Percentiles rank a stretch among this genome's conserved stretches.
Evolutionary conservation across 179 eudicot genomes (phyloP).

Genomic region (Dionaea muscipula): DNA sequence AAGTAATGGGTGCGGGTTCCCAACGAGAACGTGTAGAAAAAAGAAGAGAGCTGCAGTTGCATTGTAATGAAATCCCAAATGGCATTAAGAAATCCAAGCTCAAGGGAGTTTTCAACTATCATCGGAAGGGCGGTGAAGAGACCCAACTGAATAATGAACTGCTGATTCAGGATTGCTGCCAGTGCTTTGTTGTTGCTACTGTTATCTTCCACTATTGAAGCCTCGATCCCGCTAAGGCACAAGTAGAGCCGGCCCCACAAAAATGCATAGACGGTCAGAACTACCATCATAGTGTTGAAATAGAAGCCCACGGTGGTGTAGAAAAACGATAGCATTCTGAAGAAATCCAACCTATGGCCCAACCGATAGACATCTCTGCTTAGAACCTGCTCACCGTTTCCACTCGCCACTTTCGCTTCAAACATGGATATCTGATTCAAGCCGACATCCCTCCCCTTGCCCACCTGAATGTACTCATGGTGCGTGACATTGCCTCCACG

Average conservation of each 20-base stretch:
- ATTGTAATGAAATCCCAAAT: constrained; percentile 84
- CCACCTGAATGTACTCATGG: constrained; percentile 90
- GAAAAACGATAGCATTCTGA: constrained; percentile 79
- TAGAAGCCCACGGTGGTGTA: constrained; percentile 86
- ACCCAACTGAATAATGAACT: constrained; percentile 74
- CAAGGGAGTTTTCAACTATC: constrained; percentile 74
- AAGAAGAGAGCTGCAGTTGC: constrained; percentile 80
- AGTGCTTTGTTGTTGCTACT: constrained; percentile 57
- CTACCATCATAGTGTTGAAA: constrained; percentile 73
- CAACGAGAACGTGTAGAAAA: constrained; percentile 80
- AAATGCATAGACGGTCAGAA: constrained; percentile 73
- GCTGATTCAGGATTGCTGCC: constrained; percentile 70
- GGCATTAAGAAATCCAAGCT: constrained; percentile 69
- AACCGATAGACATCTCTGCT: constrained; percentile 84
- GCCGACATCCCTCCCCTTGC: constrained; percentile 95
- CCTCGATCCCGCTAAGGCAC: constrained; percentile 70
- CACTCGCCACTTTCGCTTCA: constrained; percentile 92
- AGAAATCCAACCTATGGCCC: constrained; percentile 86
- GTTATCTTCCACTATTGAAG: constrained; percentile 22
- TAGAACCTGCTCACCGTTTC: constrained; percentile 85
- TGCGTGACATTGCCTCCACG: constrained; percentile 90
- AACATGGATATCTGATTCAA: constrained; percentile 88
- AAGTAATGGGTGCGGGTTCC: constrained; percentile 86
- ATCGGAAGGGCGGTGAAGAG: constrained; percentile 79
- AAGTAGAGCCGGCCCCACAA: constrained; percentile 79